These are phyloP conservation scores for Acacia concinna DNA, from an alignment of 331 rosid species.

Conservation along the genomic window DNA sequence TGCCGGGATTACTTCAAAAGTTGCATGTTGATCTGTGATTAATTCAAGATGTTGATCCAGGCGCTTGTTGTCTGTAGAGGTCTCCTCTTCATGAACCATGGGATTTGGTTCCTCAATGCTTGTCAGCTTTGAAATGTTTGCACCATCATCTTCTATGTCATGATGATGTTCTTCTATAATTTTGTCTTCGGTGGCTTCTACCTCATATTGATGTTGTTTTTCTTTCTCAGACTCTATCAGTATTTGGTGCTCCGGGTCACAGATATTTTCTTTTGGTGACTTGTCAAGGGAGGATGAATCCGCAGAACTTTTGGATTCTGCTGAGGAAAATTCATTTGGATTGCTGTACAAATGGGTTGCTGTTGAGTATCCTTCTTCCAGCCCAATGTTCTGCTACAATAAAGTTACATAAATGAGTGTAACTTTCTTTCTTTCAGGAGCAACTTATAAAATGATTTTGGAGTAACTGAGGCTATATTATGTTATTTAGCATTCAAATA, in stretches of 20 bases:
- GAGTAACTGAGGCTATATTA: not conserved
- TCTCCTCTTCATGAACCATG: slow-evolving; percentile 27
- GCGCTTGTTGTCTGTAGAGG: slow-evolving; percentile 1
- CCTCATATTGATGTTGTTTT: slow-evolving; percentile 24
- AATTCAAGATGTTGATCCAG: slow-evolving; percentile 29
- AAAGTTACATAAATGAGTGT: not conserved
- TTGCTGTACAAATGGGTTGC: slow-evolving; percentile 23
- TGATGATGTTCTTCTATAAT: slow-evolving; percentile 6
- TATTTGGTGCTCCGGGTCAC: slow-evolving; percentile 19
- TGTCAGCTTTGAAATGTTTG: slow-evolving; percentile 1
- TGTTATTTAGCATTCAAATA: not conserved
- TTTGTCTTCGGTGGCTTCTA: not conserved
- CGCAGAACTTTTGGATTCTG: slow-evolving; percentile 25
- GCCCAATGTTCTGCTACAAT: slow-evolving; percentile 32
- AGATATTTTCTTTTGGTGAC: slow-evolving; percentile 12
- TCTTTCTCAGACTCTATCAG: slow-evolving; percentile 26
- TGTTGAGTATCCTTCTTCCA: slow-evolving; percentile 29
- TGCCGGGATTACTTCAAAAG: slow-evolving; percentile 12
- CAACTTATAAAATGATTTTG: not conserved
- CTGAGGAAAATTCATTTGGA: not conserved
- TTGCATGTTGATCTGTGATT: slow-evolving; percentile 28
- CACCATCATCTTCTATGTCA: slow-evolving; percentile 13
- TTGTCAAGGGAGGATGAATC: slow-evolving; percentile 30
- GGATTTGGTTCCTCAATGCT: slow-evolving; percentile 22
- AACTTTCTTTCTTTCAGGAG: not conserved